Evolutionary conservation across 176 grass and related monocot species (phyloP).

Genomic region (Triticum dicoccoides): DNA sequence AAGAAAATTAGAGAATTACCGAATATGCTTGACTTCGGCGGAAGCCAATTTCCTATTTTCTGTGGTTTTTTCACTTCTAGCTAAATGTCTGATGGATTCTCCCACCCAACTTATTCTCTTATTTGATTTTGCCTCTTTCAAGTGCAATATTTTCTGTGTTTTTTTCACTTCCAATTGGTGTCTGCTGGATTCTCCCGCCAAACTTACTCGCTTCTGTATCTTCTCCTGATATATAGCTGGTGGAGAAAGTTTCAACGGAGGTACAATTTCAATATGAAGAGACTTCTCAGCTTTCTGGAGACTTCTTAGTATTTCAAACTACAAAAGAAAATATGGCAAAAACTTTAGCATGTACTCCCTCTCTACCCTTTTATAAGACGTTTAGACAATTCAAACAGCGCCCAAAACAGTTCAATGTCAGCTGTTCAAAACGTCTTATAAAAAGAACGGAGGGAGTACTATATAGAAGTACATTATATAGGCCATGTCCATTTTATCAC

Average conservation of each 20-base stretch:
- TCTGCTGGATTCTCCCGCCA: conserved; percentile 57
- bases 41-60: conserved; percentile 32
- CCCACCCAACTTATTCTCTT: conserved; percentile 46
- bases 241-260: conserved; percentile 77
- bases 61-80: conserved; percentile 65
- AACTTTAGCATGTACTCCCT: not conserved
- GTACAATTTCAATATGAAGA: conserved; percentile 51
- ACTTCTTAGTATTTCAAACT: conserved; percentile 95
- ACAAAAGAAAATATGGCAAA: conserved; percentile 33
- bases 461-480: not conserved
- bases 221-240: conserved; percentile 93
- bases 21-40: conserved; percentile 45
- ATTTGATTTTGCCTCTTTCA: too few relatives aligned
- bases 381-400: too few relatives aligned
- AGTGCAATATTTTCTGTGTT: too few relatives aligned
- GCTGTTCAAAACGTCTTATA: too few relatives aligned
- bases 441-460: not conserved
- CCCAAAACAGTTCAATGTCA: too few relatives aligned
- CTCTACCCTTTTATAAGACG: too few relatives aligned
- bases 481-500: not conserved
- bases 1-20: conserved; percentile 39
- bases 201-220: conserved; percentile 58
- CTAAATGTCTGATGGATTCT: conserved; percentile 51
- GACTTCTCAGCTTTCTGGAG: conserved; percentile 80
- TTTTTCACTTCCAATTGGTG: conserved; percentile 46